Evolutionary conservation across 495 filamentous ascomycete species (phyloP).

Genomic region (Aspergillus homomorphus): DNA sequence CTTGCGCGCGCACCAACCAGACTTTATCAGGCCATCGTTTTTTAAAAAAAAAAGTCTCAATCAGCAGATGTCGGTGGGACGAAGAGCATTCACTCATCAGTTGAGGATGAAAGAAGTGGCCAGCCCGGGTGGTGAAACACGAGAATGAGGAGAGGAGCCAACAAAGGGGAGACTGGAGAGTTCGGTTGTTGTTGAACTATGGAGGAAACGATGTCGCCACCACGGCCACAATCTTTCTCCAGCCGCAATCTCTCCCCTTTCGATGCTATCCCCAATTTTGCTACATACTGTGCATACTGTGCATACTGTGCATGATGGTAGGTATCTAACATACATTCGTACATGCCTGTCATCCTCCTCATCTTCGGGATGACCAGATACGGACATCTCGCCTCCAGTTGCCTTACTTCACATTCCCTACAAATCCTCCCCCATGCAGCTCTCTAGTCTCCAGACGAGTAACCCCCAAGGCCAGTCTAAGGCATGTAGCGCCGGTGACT

Average conservation of each 20-base stretch:
- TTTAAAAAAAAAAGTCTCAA: slow-evolving; percentile 1
- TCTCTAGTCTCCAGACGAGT: not conserved
- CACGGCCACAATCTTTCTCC: not conserved
- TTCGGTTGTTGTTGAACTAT: too few relatives aligned
- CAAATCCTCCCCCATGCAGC: not conserved
- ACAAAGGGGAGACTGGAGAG: not conserved
- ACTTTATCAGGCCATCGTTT: slow-evolving; percentile 12
- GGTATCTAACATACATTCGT: too few relatives aligned
- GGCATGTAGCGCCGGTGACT: not conserved
- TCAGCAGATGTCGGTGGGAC: slow-evolving; percentile 6
- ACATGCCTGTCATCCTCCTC: not conserved
- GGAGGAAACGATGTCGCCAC: not conserved
- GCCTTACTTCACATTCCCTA: not conserved
- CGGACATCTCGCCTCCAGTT: not conserved
- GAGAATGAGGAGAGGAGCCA: slow-evolving; percentile 1
- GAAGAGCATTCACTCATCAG: not conserved
- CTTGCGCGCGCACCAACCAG: slow-evolving; percentile 7
- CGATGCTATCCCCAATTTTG: not conserved
- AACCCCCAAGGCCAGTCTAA: not conserved
- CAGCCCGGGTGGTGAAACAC: not conserved
- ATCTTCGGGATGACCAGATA: not conserved
- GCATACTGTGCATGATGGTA: too few relatives aligned
- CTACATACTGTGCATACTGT: not conserved
- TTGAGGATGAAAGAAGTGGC: slow-evolving; percentile 2
- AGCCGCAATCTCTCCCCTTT: not conserved